A percentile compares a stretch with the other conserved stretches of the same genome.
Evolutionary conservation across 2,329 filamentous ascomycete genomes (phyloP).

Genomic region (Aspergillus carbonarius): DNA sequence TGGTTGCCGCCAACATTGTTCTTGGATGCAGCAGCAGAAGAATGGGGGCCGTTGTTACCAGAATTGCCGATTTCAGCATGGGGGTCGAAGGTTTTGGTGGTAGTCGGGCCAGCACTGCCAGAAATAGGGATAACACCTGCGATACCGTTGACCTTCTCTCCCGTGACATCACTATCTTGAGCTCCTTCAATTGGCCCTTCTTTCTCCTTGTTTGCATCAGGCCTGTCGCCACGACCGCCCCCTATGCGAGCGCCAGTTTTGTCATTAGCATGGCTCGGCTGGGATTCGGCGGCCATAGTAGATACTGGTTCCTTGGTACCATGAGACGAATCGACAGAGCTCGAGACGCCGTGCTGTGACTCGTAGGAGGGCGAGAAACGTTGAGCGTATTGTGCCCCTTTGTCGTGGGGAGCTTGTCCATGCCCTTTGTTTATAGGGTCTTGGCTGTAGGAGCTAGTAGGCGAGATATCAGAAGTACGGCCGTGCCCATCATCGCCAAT

Average conservation of each 20-base stretch:
- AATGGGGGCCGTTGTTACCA: not conserved
- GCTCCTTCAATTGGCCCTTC: not conserved
- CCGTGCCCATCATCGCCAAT: not conserved
- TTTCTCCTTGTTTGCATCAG: not conserved
- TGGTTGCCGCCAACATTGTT: not conserved
- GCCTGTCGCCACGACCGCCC: not conserved
- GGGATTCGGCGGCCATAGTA: not conserved
- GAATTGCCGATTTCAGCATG: not conserved
- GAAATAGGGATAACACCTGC: slow-evolving; percentile 1
- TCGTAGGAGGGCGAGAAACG: not conserved
- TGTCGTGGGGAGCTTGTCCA: not conserved
- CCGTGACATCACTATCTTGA: not conserved
- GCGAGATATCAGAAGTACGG: not conserved
- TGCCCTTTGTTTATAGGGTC: not conserved
- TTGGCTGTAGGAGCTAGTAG: not conserved
- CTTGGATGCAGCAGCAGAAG: not conserved
- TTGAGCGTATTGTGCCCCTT: not conserved
- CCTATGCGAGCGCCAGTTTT: not conserved
- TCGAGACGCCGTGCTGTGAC: not conserved
- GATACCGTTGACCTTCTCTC: slow-evolving; percentile 1
- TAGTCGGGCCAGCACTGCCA: slow-evolving; percentile 2
- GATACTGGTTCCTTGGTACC: not conserved
- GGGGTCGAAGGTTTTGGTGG: slow-evolving; percentile 1
- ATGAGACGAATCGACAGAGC: not conserved
- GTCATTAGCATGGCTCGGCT: not conserved